Conservation (phyloP, 805 yeast genomes). For the Ogataea trehaloabstinens region DNA sequence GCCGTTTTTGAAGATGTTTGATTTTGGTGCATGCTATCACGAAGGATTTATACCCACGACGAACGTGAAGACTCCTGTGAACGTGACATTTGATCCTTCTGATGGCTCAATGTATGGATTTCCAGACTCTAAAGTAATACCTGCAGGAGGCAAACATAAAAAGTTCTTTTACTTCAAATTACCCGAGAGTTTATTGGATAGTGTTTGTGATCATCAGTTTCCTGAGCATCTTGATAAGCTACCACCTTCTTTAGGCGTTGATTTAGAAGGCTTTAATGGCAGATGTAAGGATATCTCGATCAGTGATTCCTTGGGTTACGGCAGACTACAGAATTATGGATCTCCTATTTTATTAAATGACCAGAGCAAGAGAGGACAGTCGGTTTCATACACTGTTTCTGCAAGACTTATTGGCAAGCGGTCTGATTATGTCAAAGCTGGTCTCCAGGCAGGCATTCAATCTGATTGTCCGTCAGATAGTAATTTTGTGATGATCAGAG, state of each 20-base stretch:
- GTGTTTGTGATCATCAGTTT: slow-evolving; percentile 42
- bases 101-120: slow-evolving; percentile 37
- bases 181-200: slow-evolving; percentile 50
- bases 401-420: slow-evolving; percentile 47
- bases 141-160: slow-evolving; percentile 48
- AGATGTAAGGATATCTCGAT: slow-evolving; percentile 25
- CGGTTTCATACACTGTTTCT: slow-evolving; percentile 49
- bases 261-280: slow-evolving; percentile 26
- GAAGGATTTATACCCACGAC: slow-evolving; percentile 32
- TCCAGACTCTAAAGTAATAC: slow-evolving; percentile 38
- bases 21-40: slow-evolving; percentile 46
- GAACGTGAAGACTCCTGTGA: slow-evolving; percentile 18
- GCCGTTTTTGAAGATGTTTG: slow-evolving; percentile 47
- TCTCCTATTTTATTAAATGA: slow-evolving; percentile 52
- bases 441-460: slow-evolving; percentile 11
- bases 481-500: slow-evolving; percentile 21
- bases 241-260: slow-evolving; percentile 42
- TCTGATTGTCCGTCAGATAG: slow-evolving; percentile 10
- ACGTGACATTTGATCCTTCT: slow-evolving; percentile 12
- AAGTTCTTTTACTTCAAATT: slow-evolving; percentile 56
- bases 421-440: background rate
- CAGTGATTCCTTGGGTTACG: slow-evolving; percentile 50
- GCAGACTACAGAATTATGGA: slow-evolving; percentile 46
- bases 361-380: slow-evolving; percentile 39
- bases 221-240: slow-evolving; percentile 31